Conservation (phyloP, 345 rosid species). For the Alliaria petiolata region DNA sequence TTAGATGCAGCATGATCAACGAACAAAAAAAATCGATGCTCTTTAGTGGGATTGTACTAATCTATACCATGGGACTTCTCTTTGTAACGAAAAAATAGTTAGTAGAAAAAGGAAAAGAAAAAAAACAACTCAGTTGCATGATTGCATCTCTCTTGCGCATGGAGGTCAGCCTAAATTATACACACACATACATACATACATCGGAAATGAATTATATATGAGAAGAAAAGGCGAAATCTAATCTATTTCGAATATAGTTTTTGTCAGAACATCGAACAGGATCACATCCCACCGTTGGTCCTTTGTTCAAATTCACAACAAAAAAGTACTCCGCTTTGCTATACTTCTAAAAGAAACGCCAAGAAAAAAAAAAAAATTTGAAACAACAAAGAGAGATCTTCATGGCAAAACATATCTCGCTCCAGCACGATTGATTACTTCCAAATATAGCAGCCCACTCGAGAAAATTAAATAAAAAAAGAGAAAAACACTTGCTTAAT, state of each 20-base stretch:
- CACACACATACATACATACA: background rate
- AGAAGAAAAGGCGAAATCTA: conserved; percentile 5
- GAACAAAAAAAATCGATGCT: background rate
- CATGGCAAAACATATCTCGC: conserved; percentile 26
- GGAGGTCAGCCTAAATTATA: background rate
- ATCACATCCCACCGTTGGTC: conserved; percentile 16
- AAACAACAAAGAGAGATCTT: conserved; percentile 4
- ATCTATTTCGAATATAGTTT: conserved; percentile 13
- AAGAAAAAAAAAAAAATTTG: background rate
- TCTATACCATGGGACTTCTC: background rate
- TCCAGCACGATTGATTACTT: conserved; percentile 20
- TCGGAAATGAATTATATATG: background rate
- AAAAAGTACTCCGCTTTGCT: background rate
- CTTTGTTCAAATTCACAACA: conserved; percentile 16
- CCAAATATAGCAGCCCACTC: conserved; percentile 31
- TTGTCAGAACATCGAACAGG: conserved; percentile 10
- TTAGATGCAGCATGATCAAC: background rate
- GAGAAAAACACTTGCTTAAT: conserved; percentile 26
- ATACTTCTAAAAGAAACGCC: background rate
- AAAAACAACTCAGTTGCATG: background rate
- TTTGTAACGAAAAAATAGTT: background rate
- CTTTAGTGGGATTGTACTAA: background rate
- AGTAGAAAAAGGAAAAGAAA: too few relatives aligned
- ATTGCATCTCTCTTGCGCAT: conserved; percentile 11
- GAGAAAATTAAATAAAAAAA: background rate